Evolutionary conservation across 345 rosid genomes (phyloP), one percentile per base, ranked within the genome.

Genomic region (Toxicodendron radicans): DNA sequence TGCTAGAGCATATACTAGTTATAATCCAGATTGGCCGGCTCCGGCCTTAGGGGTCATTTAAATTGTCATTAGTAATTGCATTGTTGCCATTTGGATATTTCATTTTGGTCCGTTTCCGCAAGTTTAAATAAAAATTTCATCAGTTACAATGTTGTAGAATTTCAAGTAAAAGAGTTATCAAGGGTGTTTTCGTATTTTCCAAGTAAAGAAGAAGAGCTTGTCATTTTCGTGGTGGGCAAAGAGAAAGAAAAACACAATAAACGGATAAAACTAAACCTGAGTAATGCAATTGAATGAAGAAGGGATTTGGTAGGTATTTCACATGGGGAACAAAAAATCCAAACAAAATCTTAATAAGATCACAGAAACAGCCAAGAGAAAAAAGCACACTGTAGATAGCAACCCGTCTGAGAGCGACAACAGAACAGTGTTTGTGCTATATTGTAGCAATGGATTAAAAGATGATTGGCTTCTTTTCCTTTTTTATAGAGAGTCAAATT

Each of bases 381-480:
- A 58, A 81, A 79, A 77, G 79, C 73, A 66, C 62, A 56, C 58
- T 45, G 48, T 52, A 61, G 86, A 79, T 66, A 46, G 84, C 43
- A 71, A 80, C 84, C 73, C 52, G 64, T 61, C 74, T 62, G 82
- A 76, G 74, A 66, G 78, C 56, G 76, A 80, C 83, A 62, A 35
- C 38, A 67, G 69, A 12, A 10, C 68, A 56, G 51, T 72, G 43
- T 77, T 58, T 74, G 64, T 75, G 78, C 64, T 45, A 23, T 24
- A 32, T 62, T 58, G 62, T 43, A 66, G 73, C 68, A 57, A 67
- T 66, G 57, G 75, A 71, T 70, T 76, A 74, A 73, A 75, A 64
- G 70, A 10, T 35, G 18, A 49, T 61, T 58, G 74, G 77, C 8
- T 58, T 70, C 74, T 83, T 71, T 71, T 49, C 73, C 68, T 68